Percentiles rank a stretch among this genome's conserved stretches.
phyloP scores from a whole-genome alignment of 2,329 filamentous ascomycete species.

The Neonectria ditissima region DNA sequence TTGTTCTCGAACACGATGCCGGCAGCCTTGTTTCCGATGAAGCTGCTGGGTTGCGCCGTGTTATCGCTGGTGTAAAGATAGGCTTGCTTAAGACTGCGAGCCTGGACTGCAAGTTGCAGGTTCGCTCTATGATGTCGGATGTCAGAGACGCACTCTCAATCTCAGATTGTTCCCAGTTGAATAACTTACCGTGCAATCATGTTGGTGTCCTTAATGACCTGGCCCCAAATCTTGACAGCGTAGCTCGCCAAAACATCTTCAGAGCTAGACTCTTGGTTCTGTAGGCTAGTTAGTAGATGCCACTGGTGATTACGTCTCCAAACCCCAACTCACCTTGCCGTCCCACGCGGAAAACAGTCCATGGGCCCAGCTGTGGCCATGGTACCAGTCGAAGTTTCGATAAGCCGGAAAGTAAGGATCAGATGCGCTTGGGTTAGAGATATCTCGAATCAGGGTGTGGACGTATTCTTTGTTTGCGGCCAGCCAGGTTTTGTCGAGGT shows the following conservation, averaged over 20 bases:
- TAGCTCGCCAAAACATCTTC: conserved; percentile 92
- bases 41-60: conserved; percentile 76
- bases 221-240: conserved; percentile 94
- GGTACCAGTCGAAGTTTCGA: conserved; percentile 91
- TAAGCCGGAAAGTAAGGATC: conserved; percentile 86
- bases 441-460: conserved; percentile 85
- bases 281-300: conserved; percentile 1
- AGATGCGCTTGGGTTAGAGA: conserved; percentile 77
- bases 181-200: conserved; percentile 76
- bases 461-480: conserved; percentile 80
- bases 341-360: conserved; percentile 77
- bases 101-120: conserved; percentile 83
- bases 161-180: too few relatives aligned
- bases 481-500: conserved; percentile 82
- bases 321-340: conserved; percentile 69
- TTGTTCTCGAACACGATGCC: conserved; percentile 93
- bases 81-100: conserved; percentile 80
- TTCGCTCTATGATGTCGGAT: conserved; percentile 66
- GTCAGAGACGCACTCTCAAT: conserved; percentile 8
- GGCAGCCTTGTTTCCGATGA: conserved; percentile 81
- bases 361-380: conserved; percentile 94
- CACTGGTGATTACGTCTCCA: too few relatives aligned
- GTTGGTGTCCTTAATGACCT: conserved; percentile 77
- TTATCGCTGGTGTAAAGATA: conserved; percentile 84
- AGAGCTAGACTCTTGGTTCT: conserved; percentile 85